Evolutionary conservation across 2,329 filamentous ascomycete genomes (phyloP), one percentile per base, ranked within the genome.

Genomic region (Talaromyces sp.): DNA sequence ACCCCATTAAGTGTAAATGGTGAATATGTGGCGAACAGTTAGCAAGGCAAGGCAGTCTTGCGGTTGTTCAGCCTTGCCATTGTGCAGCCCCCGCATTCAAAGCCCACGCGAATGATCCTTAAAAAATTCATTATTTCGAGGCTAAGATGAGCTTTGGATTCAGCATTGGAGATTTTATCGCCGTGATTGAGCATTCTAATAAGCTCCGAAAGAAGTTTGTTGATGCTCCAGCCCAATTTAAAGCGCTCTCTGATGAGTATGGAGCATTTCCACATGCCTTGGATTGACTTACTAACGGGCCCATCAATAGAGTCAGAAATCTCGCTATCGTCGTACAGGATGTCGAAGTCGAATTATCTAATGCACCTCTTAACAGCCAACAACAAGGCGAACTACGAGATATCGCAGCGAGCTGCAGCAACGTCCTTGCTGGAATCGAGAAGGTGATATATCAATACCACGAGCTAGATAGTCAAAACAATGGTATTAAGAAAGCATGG

Each of bases 71-170:
- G 22, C 22, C 22, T 22, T 22, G 22, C 22, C 1, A 22, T 22
- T 22, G 2, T 13, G 5, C 11, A 36, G 33, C 33, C 33, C 33
- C 10, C 33, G 11, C 33, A 36, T 36, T 36, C 33, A 32, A 32
- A 4, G 30, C 30, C 28, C 30, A 32, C 30, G 9, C 30, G 30
- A 9, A 32, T 32, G 8, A 32, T 32, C 8, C 28, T 30, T 30
- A 3, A 30, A 30, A 30, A 3, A 5, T 8, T 30, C 28, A 30
- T 8, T 33, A 33, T 33, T 11, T 1, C 32, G 9, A 33, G 9
- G 9, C 10, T 1, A 11, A 33, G 3, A 75, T 73, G 73, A 72
- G 69, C 54, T 74, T 77, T 58, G 73, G 72, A 10, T 73, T 72
- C 63, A 65, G 73, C 8, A 64, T 72, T 15, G 73, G 72, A 5